A percentile compares a stretch with the other conserved stretches of the same genome.
Evolutionary conservation across 441 rosid genomes (phyloP).

Genomic region (Rhodomyrtus psidioides): DNA sequence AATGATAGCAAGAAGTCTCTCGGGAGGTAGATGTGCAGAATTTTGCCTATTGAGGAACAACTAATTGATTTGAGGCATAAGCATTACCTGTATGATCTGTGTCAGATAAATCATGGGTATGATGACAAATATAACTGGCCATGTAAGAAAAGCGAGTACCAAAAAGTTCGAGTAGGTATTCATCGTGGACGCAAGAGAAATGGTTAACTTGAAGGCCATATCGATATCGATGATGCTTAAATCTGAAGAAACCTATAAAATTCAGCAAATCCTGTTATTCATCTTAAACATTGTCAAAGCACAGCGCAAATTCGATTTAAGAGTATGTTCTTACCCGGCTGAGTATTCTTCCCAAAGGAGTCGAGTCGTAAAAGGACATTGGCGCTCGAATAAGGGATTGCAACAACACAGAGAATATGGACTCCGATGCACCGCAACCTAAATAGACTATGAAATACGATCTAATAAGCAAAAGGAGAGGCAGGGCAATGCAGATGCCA

Average conservation of each 20-base stretch:
- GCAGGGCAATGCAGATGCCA: not conserved
- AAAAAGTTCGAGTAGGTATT: slow-evolving; percentile 5
- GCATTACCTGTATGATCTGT: slow-evolving; percentile 2
- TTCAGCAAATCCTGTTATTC: not conserved
- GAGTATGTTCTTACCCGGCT: slow-evolving; percentile 5
- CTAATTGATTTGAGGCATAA: not conserved
- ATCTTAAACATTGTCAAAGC: not conserved
- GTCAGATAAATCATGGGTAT: slow-evolving; percentile 11
- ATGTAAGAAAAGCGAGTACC: slow-evolving; percentile 4
- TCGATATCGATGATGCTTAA: slow-evolving; percentile 1
- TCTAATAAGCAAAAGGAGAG: not conserved
- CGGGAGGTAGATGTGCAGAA: not conserved
- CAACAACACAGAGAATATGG: slow-evolving; percentile 1
- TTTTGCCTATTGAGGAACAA: not conserved
- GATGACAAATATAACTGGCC: slow-evolving; percentile 8
- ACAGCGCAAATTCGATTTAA: not conserved
- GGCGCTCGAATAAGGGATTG: slow-evolving; percentile 3
- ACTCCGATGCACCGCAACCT: not conserved
- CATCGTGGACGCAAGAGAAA: slow-evolving; percentile 6
- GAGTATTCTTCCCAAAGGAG: slow-evolving; percentile 13
- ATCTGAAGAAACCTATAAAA: slow-evolving; percentile 11
- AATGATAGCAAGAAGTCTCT: not conserved
- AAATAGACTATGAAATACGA: not conserved
- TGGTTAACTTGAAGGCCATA: slow-evolving; percentile 2
- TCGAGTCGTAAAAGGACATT: slow-evolving; percentile 11